Evolutionary conservation across 164 flowering plant genomes (phyloP), one percentile per base, ranked within the genome.

Genomic region (Euptelea pleiosperma): DNA sequence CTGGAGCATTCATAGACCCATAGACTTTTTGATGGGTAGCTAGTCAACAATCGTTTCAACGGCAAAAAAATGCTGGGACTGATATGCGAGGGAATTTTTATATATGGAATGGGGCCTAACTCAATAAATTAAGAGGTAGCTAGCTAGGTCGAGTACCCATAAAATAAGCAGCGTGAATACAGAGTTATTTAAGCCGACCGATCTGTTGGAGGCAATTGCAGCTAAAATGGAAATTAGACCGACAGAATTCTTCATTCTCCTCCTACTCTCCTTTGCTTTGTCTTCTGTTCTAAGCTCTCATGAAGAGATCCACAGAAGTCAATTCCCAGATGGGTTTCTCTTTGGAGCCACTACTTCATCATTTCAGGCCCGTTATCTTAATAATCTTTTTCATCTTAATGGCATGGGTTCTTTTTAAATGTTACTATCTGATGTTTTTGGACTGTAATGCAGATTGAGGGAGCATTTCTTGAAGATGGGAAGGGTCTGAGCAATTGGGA

Each of bases 401-500:
- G n/a, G n/a, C n/a, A n/a, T n/a, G n/a, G n/a, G n/a, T n/a, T n/a
- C n/a, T n/a, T n/a, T n/a, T n/a, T n/a, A n/a, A n/a, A n/a, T n/a
- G n/a, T 8, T 37, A n/a, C 15, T 25, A 14, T 6, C 9, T 37
- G 9, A 37, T 8, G 14, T 2, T 25, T 19, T 12, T 40, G 2
- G n/a, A 2, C 16, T 5, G 12, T 6, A 19, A 3, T 21, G 28
- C 40, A 73, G 76, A 62, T 73, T 53, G 77, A 73, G 54, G 77
- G 77, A 53, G 73, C 71, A 9, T 52, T 26, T 56, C 29, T 44
- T 19, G 71, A 69, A 59, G 77, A 56, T 54, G 67, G 70, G 8
- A 69, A 55, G 44, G 35, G 77, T 37, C 56, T 66, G 0, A 73
- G 66, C 68, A 73, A 73, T 49, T 73, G 77, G 77, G 77, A 73